Conservation (phyloP, 1,139 yeast species). For the Candida freyschussii region DNA sequence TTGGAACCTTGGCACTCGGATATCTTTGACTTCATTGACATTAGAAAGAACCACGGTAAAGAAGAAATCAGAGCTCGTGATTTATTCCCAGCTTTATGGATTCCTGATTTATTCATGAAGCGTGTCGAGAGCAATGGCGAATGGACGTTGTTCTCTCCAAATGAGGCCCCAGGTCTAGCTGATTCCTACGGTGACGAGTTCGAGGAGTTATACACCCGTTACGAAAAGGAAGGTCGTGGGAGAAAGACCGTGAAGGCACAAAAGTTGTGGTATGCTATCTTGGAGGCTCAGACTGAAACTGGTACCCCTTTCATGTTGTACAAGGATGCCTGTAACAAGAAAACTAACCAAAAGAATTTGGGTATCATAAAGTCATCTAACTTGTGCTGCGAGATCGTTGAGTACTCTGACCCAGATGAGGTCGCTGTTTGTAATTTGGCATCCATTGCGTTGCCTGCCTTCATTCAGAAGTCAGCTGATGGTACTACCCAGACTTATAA, state of each 20-base stretch:
- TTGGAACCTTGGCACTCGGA: constrained; percentile 93
- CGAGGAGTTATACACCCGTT: constrained; percentile 60
- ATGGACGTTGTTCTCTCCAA: constrained; percentile 86
- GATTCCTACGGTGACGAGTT: constrained; percentile 83
- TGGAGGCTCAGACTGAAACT: constrained; percentile 88
- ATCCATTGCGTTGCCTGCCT: constrained; percentile 74
- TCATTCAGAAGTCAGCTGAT: constrained; percentile 37
- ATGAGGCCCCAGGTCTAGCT: constrained; percentile 78
- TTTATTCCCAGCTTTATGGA: constrained; percentile 87
- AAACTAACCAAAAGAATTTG: constrained; percentile 80
- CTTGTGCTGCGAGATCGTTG: constrained; percentile 87
- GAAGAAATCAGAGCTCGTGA: constrained; percentile 90
- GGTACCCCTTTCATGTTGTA: constrained; percentile 91
- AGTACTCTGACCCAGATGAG: constrained; percentile 82
- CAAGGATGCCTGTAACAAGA: constrained; percentile 81
- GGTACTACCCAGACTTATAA: constrained; percentile 54
- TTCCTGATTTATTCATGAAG: constrained; percentile 86
- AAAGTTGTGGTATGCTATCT: constrained; percentile 80
- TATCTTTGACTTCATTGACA: constrained; percentile 74
- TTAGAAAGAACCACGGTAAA: constrained; percentile 86
- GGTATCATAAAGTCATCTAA: constrained; percentile 86
- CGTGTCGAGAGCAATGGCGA: constrained; percentile 73
- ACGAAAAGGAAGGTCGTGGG: constrained; percentile 71
- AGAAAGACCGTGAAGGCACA: constrained; percentile 74
- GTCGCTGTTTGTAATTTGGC: constrained; percentile 91